phyloP scores from a whole-genome alignment of 805 yeast species.

The Candida takata region DNA sequence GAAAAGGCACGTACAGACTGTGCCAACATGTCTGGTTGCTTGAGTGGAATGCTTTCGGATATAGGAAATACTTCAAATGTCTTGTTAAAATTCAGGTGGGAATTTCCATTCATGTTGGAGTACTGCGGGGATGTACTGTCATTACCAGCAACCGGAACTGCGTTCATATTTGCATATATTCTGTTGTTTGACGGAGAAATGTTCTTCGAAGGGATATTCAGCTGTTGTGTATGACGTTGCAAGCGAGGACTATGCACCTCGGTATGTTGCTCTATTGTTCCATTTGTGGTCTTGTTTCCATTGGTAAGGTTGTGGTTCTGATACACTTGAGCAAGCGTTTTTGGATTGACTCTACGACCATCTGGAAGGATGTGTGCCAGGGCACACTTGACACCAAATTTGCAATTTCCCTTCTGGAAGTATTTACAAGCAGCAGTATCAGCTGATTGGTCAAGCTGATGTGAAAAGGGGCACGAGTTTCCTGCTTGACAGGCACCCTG shows the following conservation, averaged over 20 bases:
- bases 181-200: no score
- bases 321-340: constrained; percentile 28
- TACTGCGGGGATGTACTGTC: no score
- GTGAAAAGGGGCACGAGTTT: constrained; percentile 84
- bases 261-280: not conserved
- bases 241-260: no score
- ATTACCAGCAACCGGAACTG: no score
- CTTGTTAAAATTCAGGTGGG: no score
- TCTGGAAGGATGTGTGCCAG: constrained; percentile 87
- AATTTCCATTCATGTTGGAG: no score
- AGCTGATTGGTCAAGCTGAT: constrained; percentile 43
- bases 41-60: no score
- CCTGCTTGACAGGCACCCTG: constrained; percentile 98
- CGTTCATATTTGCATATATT: no score
- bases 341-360: constrained; percentile 71
- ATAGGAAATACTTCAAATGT: no score
- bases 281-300: constrained; percentile 1
- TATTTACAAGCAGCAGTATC: constrained; percentile 77
- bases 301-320: constrained; percentile 16
- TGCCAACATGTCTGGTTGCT: no score
- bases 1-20: constrained; percentile 10
- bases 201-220: no score
- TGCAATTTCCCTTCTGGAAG: constrained; percentile 94
- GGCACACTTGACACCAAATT: constrained; percentile 92
- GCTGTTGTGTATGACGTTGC: no score